Evolutionary conservation across 2,329 filamentous ascomycete species (phyloP).

Genomic region (Emergomyces africanus): DNA sequence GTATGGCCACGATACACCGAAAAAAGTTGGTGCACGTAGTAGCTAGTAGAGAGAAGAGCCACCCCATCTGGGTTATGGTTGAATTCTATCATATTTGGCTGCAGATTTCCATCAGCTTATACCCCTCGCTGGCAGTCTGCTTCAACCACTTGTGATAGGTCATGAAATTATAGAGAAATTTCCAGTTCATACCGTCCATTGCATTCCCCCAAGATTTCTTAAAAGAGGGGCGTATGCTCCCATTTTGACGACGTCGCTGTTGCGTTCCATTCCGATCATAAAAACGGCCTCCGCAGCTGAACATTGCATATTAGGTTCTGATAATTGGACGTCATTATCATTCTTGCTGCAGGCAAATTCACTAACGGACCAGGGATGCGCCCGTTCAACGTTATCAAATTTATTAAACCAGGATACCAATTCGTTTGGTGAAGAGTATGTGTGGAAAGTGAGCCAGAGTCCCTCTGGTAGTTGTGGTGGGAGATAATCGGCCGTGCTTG

Average conservation of each 20-base stretch:
- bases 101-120: not conserved
- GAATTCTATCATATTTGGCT: constrained; percentile 24
- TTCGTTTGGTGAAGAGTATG: constrained; percentile 39
- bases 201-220: constrained; percentile 22
- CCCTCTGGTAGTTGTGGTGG: constrained; percentile 20
- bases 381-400: constrained; percentile 40
- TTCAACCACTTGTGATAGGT: not conserved
- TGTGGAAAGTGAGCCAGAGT: constrained; percentile 38
- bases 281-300: constrained; percentile 52
- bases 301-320: constrained; percentile 26
- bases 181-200: constrained; percentile 21
- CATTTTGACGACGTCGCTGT: constrained; percentile 26
- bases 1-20: constrained; percentile 20
- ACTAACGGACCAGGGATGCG: constrained; percentile 19
- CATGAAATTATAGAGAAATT: not conserved
- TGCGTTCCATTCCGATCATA: constrained; percentile 40
- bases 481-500: constrained; percentile 30
- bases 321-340: constrained; percentile 9
- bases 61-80: constrained; percentile 18
- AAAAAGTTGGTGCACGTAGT: constrained; percentile 26
- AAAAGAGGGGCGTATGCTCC: constrained; percentile 25
- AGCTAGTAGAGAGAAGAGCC: constrained; percentile 20
- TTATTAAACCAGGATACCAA: constrained; percentile 39
- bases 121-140: not conserved
- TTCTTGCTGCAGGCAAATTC: constrained; percentile 16